These are phyloP conservation scores for Hemisphaericaspora xylofermentans DNA, from an alignment of 1,139 yeast genomes.

Conservation along the genomic window DNA sequence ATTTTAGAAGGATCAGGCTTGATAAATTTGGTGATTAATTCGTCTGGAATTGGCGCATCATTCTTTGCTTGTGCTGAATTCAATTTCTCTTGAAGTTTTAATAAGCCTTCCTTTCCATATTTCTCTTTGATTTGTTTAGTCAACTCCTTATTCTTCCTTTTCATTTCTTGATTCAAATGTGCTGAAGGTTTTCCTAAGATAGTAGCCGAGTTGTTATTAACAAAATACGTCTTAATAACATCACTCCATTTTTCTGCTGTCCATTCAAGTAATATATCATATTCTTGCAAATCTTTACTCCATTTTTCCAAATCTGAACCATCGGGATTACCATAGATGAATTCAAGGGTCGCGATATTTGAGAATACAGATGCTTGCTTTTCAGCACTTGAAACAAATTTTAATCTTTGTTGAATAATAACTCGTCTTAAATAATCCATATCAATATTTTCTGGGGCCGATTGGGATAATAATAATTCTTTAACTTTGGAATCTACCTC, in stretches of 20 bases:
- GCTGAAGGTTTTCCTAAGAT: conserved; percentile 77
- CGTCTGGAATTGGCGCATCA: conserved; percentile 72
- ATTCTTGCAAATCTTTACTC: conserved; percentile 58
- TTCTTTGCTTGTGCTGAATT: conserved; percentile 65
- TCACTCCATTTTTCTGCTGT: conserved; percentile 63
- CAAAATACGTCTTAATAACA: conserved; percentile 51
- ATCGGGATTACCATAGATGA: conserved; percentile 69
- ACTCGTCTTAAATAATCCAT: conserved; percentile 64
- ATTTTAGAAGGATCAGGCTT: conserved; percentile 78
- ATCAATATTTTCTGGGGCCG: conserved; percentile 53
- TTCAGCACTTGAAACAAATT: conserved; percentile 65
- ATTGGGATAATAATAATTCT: conserved; percentile 51
- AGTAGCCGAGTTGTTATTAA: conserved; percentile 69
- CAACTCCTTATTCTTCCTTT: conserved; percentile 50
- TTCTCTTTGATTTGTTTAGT: conserved; percentile 47
- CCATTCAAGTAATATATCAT: conserved; percentile 63
- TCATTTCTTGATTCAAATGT: conserved; percentile 51
- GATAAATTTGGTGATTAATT: conserved; percentile 56
- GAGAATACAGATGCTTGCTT: conserved; percentile 61
- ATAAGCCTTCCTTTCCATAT: conserved; percentile 64
- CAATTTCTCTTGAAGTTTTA: conserved; percentile 48
- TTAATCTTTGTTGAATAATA: conserved; percentile 62
- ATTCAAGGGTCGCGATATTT: conserved; percentile 71
- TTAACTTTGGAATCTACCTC: conserved; percentile 54
- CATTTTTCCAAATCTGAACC: conserved; percentile 59